These are phyloP conservation scores for Magnusiomyces suaveolens DNA, from an alignment of 1,139 yeast species.

Conservation along the genomic window DNA sequence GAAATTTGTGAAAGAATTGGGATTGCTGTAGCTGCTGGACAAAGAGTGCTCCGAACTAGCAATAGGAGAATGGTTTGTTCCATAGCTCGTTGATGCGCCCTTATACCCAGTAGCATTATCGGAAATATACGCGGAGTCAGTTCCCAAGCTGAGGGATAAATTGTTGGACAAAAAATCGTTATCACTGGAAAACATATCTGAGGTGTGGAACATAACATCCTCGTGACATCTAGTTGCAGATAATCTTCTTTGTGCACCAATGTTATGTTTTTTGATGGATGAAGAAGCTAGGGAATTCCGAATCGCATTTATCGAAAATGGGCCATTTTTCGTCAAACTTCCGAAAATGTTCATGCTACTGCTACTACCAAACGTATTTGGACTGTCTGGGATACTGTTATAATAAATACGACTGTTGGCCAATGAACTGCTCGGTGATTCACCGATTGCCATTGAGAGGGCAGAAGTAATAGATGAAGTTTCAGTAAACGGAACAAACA, in stretches of 20 bases:
- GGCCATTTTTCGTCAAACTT: neutral
- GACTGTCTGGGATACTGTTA: neutral
- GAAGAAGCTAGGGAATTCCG: slow-evolving; percentile 12
- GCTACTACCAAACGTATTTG: neutral
- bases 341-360: neutral
- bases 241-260: neutral
- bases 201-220: neutral
- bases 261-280: neutral
- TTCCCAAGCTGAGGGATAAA: neutral
- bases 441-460: neutral
- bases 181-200: neutral
- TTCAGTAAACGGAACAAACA: slow-evolving; percentile 20
- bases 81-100: neutral
- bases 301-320: neutral
- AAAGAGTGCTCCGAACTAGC: neutral
- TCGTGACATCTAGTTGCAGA: neutral
- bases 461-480: neutral
- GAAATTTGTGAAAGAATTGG: neutral
- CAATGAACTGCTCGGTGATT: neutral
- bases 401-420: neutral
- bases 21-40: neutral
- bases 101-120: neutral
- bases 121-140: neutral
- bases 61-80: neutral
- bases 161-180: neutral